Conservation (phyloP, 148 eudicot species). For the Nepenthes mirabilis region DNA sequence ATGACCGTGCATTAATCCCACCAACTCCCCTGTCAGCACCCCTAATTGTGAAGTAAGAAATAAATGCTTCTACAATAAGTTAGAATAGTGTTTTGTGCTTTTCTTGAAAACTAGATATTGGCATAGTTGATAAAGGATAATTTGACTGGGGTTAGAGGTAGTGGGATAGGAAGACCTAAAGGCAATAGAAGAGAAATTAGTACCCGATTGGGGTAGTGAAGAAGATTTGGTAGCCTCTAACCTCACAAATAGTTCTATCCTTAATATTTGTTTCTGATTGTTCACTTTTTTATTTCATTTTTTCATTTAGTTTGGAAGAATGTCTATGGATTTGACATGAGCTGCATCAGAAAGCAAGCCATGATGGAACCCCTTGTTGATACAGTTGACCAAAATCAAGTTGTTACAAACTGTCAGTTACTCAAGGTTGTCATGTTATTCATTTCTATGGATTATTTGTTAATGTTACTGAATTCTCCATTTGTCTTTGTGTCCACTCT, state of each 20-base stretch:
- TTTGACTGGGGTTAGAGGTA: too few relatives aligned
- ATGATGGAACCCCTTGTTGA: slow-evolving; percentile 94
- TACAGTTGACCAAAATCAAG: slow-evolving; percentile 85
- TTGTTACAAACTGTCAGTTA: slow-evolving; percentile 74
- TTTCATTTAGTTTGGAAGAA: slow-evolving; percentile 66
- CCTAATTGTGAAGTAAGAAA: too few relatives aligned
- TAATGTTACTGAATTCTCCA: background rate
- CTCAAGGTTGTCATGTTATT: slow-evolving; percentile 47
- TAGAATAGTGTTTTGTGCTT: too few relatives aligned
- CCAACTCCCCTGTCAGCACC: too few relatives aligned
- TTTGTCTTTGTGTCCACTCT: background rate
- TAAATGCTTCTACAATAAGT: too few relatives aligned
- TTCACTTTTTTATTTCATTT: background rate
- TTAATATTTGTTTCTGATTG: background rate
- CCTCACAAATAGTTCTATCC: background rate
- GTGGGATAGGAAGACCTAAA: too few relatives aligned
- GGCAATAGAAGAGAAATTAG: too few relatives aligned
- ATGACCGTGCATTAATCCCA: too few relatives aligned
- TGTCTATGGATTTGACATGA: slow-evolving; percentile 97
- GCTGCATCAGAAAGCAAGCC: slow-evolving; percentile 85
- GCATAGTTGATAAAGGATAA: too few relatives aligned
- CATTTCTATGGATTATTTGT: background rate
- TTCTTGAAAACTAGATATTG: too few relatives aligned
- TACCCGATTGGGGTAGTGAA: too few relatives aligned
- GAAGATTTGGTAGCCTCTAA: too few relatives aligned